These are phyloP conservation scores for Aechmea fasciata DNA, from an alignment of 176 grass and related monocot genomes.

Conservation along the genomic window DNA sequence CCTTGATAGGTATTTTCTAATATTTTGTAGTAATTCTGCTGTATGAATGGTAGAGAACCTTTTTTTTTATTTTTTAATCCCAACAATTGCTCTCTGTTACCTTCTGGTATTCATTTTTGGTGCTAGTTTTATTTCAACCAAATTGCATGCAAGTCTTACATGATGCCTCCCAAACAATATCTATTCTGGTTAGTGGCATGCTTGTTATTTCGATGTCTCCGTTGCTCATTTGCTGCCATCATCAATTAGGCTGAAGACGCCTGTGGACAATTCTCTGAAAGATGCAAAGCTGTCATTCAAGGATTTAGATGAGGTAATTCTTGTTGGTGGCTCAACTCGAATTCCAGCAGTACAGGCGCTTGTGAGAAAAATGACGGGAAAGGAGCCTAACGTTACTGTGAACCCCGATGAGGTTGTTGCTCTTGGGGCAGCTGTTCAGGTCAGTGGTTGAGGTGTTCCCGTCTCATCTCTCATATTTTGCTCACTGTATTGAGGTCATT, in stretches of 20 bases:
- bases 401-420: conserved; percentile 98
- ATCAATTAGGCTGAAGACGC: conserved; percentile 64
- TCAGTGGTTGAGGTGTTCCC: conserved; percentile 24
- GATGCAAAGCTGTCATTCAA: conserved; percentile 83
- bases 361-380: conserved; percentile 80
- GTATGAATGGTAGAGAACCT: background rate
- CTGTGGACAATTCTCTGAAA: conserved; percentile 72
- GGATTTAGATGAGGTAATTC: conserved; percentile 90
- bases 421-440: conserved; percentile 94
- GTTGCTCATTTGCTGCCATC: conserved; percentile 3
- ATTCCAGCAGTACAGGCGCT: conserved; percentile 91
- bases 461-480: conserved; percentile 1
- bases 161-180: background rate
- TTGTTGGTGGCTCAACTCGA: conserved; percentile 95
- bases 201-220: background rate
- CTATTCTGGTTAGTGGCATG: background rate
- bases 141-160: background rate
- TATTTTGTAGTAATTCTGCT: background rate
- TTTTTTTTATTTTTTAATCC: background rate
- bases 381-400: conserved; percentile 98
- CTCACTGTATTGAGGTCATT: background rate
- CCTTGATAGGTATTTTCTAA: conserved; percentile 64
- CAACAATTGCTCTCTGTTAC: too few species aligned
- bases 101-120: background rate
- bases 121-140: too few species aligned